phyloP scores from a whole-genome alignment of 2,329 filamentous ascomycete genomes.

The Amylocarpus encephaloides region DNA sequence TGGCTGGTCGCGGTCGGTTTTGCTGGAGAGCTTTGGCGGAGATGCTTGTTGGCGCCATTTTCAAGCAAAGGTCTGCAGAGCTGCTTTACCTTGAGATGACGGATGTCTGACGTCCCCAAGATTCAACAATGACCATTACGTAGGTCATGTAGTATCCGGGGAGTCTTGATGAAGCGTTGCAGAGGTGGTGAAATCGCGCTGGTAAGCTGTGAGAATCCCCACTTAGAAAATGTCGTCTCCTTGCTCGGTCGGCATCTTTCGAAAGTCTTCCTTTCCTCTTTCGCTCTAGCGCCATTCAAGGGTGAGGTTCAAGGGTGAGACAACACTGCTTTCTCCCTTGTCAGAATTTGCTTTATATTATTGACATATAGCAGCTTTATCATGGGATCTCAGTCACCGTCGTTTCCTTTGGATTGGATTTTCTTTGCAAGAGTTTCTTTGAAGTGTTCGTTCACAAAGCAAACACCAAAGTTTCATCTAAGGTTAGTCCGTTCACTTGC shows the following conservation, averaged over 20 bases:
- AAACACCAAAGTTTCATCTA: too few species aligned
- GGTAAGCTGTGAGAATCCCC: background rate
- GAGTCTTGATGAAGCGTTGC: conserved; percentile 21
- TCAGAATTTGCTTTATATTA: background rate
- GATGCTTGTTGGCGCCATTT: conserved; percentile 26
- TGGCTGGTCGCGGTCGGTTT: conserved; percentile 24
- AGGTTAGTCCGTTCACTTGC: too few species aligned
- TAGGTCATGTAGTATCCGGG: conserved; percentile 32
- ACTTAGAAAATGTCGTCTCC: conserved; percentile 2
- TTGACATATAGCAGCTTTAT: too few species aligned
- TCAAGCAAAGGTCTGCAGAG: conserved; percentile 6
- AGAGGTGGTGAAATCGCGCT: conserved; percentile 4
- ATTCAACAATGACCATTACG: conserved; percentile 31
- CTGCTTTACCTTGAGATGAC: conserved; percentile 5
- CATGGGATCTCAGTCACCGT: too few species aligned
- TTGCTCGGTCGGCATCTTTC: background rate
- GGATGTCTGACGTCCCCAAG: conserved; percentile 32
- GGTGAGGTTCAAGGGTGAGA: background rate
- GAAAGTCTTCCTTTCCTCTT: background rate
- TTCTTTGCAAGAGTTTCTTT: too few species aligned
- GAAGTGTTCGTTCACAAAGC: too few species aligned
- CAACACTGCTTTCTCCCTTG: background rate
- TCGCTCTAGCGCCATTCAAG: background rate
- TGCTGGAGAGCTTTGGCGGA: conserved; percentile 28
- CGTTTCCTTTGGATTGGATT: too few species aligned